Evolutionary conservation across 1,284 basidiomycete genomes (phyloP).

Genomic region (Cryptococcus sp.): DNA sequence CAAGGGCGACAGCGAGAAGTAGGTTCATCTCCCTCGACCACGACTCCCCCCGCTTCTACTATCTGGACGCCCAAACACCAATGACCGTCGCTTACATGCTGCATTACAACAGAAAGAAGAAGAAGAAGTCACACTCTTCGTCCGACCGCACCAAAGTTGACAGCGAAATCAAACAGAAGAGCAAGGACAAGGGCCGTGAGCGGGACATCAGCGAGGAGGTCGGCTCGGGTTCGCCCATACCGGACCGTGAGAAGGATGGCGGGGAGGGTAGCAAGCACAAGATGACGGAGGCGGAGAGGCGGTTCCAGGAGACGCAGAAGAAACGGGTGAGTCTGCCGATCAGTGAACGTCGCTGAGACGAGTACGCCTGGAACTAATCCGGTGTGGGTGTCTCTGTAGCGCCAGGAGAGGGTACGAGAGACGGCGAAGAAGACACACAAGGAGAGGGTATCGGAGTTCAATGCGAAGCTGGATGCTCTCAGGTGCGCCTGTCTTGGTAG

Average conservation of each 20-base stretch:
- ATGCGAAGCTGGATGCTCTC: slow-evolving; percentile 78
- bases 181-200: slow-evolving; percentile 33
- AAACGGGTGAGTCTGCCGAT: slow-evolving; percentile 62
- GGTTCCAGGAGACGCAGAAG: slow-evolving; percentile 81
- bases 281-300: slow-evolving; percentile 84
- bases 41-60: too few relatives aligned
- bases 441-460: slow-evolving; percentile 90
- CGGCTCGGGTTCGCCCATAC: not conserved
- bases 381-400: slow-evolving; percentile 40
- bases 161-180: slow-evolving; percentile 44
- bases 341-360: not conserved
- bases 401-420: slow-evolving; percentile 74
- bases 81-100: too few relatives aligned
- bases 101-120: slow-evolving; percentile 67
- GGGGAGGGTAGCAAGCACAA: slow-evolving; percentile 31
- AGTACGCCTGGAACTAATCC: slow-evolving; percentile 2
- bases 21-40: slow-evolving; percentile 36
- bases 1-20: slow-evolving; percentile 82
- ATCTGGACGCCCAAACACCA: too few relatives aligned
- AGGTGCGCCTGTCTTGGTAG: slow-evolving; percentile 20
- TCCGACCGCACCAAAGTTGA: slow-evolving; percentile 29
- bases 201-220: slow-evolving; percentile 3
- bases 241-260: slow-evolving; percentile 1
- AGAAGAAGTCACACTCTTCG: slow-evolving; percentile 64
- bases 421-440: slow-evolving; percentile 87